Evolutionary conservation across 176 grass and related monocot species (phyloP).

Genomic region (Zoysia japonica): DNA sequence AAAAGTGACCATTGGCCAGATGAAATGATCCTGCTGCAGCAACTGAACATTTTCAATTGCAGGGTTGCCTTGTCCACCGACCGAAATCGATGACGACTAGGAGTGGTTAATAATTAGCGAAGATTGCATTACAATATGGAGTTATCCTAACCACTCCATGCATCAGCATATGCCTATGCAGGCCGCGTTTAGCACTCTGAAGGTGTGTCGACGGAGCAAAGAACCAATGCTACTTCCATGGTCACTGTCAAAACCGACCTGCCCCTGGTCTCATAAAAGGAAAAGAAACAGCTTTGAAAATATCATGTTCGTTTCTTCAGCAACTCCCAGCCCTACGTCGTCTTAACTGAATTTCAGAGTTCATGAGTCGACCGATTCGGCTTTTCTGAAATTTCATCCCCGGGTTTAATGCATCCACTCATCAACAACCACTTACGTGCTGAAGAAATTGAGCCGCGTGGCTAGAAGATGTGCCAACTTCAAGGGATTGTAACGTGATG

Average conservation of each 20-base stretch:
- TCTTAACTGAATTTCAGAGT: background rate
- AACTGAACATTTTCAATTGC: conserved; percentile 26
- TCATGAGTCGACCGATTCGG: background rate
- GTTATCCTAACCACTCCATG: conserved; percentile 49
- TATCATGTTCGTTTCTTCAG: conserved; percentile 25
- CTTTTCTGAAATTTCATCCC: background rate
- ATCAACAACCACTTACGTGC: background rate
- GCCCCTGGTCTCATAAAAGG: conserved; percentile 19
- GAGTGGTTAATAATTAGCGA: conserved; percentile 38
- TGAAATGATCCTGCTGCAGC: conserved; percentile 24
- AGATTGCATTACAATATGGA: conserved; percentile 36
- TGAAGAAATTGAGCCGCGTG: conserved; percentile 2
- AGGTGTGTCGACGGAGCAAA: conserved; percentile 24
- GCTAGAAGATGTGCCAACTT: conserved; percentile 1
- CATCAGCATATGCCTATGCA: background rate
- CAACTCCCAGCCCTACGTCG: background rate
- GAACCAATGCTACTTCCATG: background rate
- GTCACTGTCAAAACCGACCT: conserved; percentile 45
- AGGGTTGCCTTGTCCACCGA: background rate
- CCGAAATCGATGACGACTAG: conserved; percentile 28
- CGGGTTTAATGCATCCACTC: background rate
- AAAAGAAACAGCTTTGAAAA: conserved; percentile 29
- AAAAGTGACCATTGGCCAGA: conserved; percentile 25
- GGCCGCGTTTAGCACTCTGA: background rate
- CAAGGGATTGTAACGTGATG: background rate